Evolutionary conservation across 164 flowering plant species (phyloP).

Genomic region (Stephania japonica): DNA sequence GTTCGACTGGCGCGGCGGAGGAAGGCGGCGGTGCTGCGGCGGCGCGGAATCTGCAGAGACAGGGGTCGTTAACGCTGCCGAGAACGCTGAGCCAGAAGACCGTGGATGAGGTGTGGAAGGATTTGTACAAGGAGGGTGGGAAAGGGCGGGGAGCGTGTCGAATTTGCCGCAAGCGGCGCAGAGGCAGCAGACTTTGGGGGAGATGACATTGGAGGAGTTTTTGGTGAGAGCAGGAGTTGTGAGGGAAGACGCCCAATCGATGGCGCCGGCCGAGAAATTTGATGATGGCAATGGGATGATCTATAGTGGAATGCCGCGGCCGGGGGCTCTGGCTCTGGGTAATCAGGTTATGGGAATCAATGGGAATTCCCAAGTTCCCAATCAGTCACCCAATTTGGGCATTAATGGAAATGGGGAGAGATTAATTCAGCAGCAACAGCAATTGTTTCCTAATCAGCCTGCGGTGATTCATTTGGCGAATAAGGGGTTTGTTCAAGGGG

Average conservation of each 20-base stretch:
- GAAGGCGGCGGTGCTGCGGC: slow-evolving; percentile 9
- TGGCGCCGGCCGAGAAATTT: slow-evolving; percentile 1
- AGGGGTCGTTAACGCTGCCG: slow-evolving; percentile 63
- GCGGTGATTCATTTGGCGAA: slow-evolving; percentile 27
- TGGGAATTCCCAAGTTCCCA: slow-evolving; percentile 9
- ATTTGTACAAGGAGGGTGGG: slow-evolving; percentile 32
- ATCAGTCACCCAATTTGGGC: slow-evolving; percentile 16
- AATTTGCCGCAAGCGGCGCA: slow-evolving; percentile 39
- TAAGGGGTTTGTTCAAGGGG: slow-evolving; percentile 34
- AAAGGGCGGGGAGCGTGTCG: slow-evolving; percentile 17
- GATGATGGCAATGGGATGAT: slow-evolving; percentile 20
- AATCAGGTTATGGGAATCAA: slow-evolving; percentile 11
- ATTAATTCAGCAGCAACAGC: slow-evolving; percentile 17
- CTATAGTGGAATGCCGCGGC: slow-evolving; percentile 16
- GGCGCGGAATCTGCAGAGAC: slow-evolving; percentile 45
- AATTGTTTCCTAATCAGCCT: slow-evolving; percentile 34
- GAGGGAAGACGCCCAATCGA: slow-evolving; percentile 40
- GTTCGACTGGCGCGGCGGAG: slow-evolving; percentile 11
- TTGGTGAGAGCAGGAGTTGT: slow-evolving; percentile 75
- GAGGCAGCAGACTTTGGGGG: slow-evolving; percentile 66
- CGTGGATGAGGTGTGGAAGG: slow-evolving; percentile 74
- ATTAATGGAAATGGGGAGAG: slow-evolving; percentile 19
- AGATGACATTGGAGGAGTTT: slow-evolving; percentile 75
- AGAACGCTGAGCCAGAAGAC: slow-evolving; percentile 59
- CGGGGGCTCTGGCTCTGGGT: slow-evolving; percentile 20